Evolutionary conservation across 306 rosid genomes (phyloP), one percentile per base, ranked within the genome.

Genomic region (Prunus padus): DNA sequence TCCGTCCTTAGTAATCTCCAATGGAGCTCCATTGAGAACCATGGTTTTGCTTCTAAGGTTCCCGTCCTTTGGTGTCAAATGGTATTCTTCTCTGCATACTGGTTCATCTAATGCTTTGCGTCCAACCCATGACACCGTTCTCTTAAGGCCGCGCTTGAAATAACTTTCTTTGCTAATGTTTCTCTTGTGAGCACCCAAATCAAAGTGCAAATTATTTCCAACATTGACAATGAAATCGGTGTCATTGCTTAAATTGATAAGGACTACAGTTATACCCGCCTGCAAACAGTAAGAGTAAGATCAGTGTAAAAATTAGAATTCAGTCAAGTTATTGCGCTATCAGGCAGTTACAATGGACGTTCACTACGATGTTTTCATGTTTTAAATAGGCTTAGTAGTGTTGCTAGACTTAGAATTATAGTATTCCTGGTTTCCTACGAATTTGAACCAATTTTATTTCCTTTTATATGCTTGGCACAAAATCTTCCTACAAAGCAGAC

Each of bases 181-280:
- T 54, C 51, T 86, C 40, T 59, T 47, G 22, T 8, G 56, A 60
- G 63, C 72, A n/a, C 54, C 77, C 49, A 57, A 28, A 49, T 73
- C 11, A 23, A 28, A 1, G 13, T 50, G 69, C 82, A 74, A 70
- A 16, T 67, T 67, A 10, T 84, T 90, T 70, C 73, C 75, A 64
- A 84, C 77, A 23, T 56, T 60, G 71, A 87, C 79, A 68, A 61
- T 63, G 81, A 90, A 95, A 63, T 72, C 71, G 14, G 97, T 90
- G 77, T 85, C 87, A 3, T 90, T 90, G 91, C 97, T 95, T n/a
- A 95, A 74, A 72, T 95, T 95, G 78, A 95, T 90, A 25, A 95
- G 82, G 65, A 95, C 81, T 50, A 88, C 71, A 66, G 99, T 89
- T 69, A 95, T 66, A 30, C 99, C 97, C 0, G 76, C 84, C 99